Evolutionary conservation across 768 basidiomycete species (phyloP), one percentile per base, ranked within the genome.

Genomic region (Xerocomus brunneocitrinus): DNA sequence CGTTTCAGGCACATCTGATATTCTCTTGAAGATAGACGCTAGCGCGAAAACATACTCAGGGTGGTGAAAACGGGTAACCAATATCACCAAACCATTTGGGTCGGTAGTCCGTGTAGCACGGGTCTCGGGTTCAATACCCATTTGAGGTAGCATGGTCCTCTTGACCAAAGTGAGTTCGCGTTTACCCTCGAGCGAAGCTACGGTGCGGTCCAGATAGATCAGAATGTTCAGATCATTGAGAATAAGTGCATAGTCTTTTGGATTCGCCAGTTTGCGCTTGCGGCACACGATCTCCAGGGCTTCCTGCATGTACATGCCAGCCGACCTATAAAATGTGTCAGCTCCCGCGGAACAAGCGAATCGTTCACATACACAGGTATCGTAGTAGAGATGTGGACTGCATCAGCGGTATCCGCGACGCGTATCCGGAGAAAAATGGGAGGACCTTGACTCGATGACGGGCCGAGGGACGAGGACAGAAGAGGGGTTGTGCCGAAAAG

Each of bases 291-390:
- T 75, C 56, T 97, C 95, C 24, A 97, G 79, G 1, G 91, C 91
- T 68, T 98, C 95, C 61, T 95, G 93, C 82, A 98, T 88, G 68
- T 98, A 98, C 87, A 93, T 97, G 8, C 90, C 92, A 13, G 90
- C 84, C 8, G 92, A 84, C 5, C 87, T 91, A 35, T 9, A 55
- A 0, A 19, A 30, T 8, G 31, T 5, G 22, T 46, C 44, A 56
- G 46, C 4, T 42, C 19, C 30, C 34, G 40, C 38, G 2, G 31
- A 38, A 27, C 30, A 8, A 25, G 9, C 0, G 5, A 31, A n/a
- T 6, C 22, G 25, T 25, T 28, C 5, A 75, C 90, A 50, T 78
- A 95, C 91, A 92, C 93, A 35, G 86, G 87, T 61, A 97, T 91
- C 0, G 93, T 95, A 0, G 92, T 95, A 0, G 83, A 91, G 45